These are phyloP conservation scores for Mycosphaerelloides madeirae DNA, from an alignment of 2,329 filamentous ascomycete genomes.

Conservation along the genomic window DNA sequence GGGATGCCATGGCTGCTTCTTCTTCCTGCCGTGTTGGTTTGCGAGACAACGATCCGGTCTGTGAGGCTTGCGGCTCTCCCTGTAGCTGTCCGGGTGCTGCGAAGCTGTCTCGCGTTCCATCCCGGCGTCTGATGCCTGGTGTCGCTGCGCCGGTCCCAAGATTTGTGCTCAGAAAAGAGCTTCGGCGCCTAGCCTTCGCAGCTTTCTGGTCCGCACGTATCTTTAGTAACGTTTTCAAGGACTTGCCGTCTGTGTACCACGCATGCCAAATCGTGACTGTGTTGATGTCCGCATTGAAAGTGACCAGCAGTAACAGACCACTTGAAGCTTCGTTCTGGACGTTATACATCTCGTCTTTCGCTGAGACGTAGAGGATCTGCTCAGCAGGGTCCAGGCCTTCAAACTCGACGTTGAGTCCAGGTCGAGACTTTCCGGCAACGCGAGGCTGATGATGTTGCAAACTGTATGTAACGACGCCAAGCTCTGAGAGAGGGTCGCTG, in stretches of 20 bases:
- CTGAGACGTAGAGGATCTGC: slow-evolving; percentile 77
- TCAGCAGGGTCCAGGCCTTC: slow-evolving; percentile 70
- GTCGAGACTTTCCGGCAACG: slow-evolving; percentile 14
- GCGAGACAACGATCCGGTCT: slow-evolving; percentile 19
- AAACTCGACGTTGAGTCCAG: slow-evolving; percentile 41
- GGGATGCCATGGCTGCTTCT: slow-evolving; percentile 46
- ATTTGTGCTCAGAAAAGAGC: slow-evolving; percentile 55
- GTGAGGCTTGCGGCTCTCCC: slow-evolving; percentile 17
- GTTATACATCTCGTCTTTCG: slow-evolving; percentile 52
- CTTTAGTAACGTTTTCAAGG: slow-evolving; percentile 41
- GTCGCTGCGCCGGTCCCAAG: slow-evolving; percentile 69
- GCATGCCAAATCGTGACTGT: slow-evolving; percentile 82
- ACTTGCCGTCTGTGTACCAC: slow-evolving; percentile 67
- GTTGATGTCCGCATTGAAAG: slow-evolving; percentile 69
- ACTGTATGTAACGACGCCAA: slow-evolving; percentile 62
- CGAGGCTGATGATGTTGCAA: slow-evolving; percentile 27
- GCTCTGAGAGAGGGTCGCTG: slow-evolving; percentile 77
- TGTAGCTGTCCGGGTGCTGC: slow-evolving; percentile 46
- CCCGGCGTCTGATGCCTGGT: slow-evolving; percentile 58
- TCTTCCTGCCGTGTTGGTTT: slow-evolving; percentile 33
- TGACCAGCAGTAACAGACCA: slow-evolving; percentile 68
- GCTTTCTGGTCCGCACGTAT: slow-evolving; percentile 36
- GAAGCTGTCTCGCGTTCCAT: slow-evolving; percentile 72
- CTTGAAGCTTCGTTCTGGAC: slow-evolving; percentile 39
- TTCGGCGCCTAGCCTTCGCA: slow-evolving; percentile 56